These are phyloP conservation scores for Hanseniaspora guilliermondii DNA, from an alignment of 805 yeast genomes.

Conservation along the genomic window DNA sequence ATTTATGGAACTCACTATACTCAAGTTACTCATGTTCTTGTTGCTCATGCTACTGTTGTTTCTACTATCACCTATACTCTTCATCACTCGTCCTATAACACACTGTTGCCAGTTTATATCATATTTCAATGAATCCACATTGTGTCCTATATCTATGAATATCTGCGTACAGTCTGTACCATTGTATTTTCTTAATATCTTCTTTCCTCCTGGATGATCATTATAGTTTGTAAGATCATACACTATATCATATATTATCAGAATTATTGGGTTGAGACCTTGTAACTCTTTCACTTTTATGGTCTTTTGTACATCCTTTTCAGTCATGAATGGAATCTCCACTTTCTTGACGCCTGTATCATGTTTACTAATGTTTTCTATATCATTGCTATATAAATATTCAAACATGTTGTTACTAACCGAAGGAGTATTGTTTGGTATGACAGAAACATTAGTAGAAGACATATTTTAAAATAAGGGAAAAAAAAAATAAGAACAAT, in stretches of 20 bases:
- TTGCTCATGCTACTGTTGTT: neutral
- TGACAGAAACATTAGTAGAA: neutral
- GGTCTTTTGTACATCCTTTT: conserved; percentile 16
- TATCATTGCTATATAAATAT: conserved; percentile 3
- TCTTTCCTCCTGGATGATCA: conserved; percentile 23
- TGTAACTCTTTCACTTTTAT: conserved; percentile 17
- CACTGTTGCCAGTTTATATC: conserved; percentile 30
- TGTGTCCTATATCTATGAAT: conserved; percentile 23
- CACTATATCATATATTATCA: conserved; percentile 20
- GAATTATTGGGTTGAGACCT: conserved; percentile 11
- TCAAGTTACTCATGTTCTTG: neutral
- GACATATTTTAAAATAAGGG: neutral
- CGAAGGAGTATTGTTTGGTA: neutral
- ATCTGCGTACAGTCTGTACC: conserved; percentile 22
- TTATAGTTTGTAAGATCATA: conserved; percentile 20
- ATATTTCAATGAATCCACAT: conserved; percentile 25
- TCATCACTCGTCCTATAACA: conserved; percentile 3
- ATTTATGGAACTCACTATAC: neutral
- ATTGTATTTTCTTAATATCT: conserved; percentile 19
- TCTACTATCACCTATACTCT: neutral
- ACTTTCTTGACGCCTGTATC: neutral
- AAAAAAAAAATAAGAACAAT: too few species aligned
- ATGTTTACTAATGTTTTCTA: neutral
- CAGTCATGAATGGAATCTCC: neutral
- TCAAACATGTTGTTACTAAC: conserved; percentile 5